Percentiles rank a stretch among this genome's conserved stretches.
phyloP scores from a whole-genome alignment of 805 yeast genomes.

The Kodamaea laetipori region DNA sequence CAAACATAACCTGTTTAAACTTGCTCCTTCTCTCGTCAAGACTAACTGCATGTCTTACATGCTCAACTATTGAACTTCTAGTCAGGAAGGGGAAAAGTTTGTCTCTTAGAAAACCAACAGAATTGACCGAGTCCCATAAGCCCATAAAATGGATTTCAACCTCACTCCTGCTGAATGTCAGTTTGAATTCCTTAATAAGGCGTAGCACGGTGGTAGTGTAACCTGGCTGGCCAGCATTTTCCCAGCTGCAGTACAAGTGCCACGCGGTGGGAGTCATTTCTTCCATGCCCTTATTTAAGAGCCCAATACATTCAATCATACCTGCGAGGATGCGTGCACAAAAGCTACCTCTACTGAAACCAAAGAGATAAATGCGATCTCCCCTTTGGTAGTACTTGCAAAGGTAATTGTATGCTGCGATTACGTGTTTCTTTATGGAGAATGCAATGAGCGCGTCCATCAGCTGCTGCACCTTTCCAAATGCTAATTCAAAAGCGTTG shows the following conservation, averaged over 20 bases:
- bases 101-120: constrained; percentile 62
- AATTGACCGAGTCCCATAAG: constrained; percentile 68
- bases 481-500: constrained; percentile 46
- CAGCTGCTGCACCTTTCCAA: constrained; percentile 16
- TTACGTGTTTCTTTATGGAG: constrained; percentile 56
- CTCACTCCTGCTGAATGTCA: constrained; percentile 51
- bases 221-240: constrained; percentile 58
- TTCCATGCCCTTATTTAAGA: constrained; percentile 56
- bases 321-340: constrained; percentile 65
- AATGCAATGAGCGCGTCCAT: constrained; percentile 54
- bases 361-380: constrained; percentile 57
- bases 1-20: constrained; percentile 57
- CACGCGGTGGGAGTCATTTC: constrained; percentile 62
- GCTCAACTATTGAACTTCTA: constrained; percentile 51
- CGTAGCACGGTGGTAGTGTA: constrained; percentile 48
- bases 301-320: constrained; percentile 65
- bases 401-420: constrained; percentile 56
- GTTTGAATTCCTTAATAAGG: constrained; percentile 45
- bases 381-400: constrained; percentile 51
- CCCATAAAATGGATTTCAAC: constrained; percentile 61
- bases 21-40: constrained; percentile 67
- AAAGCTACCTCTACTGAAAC: constrained; percentile 66
- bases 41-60: constrained; percentile 67
- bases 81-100: constrained; percentile 60
- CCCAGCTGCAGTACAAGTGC: constrained; percentile 64